Conservation (phyloP, 345 rosid species). For the Barbarea vulgaris region DNA sequence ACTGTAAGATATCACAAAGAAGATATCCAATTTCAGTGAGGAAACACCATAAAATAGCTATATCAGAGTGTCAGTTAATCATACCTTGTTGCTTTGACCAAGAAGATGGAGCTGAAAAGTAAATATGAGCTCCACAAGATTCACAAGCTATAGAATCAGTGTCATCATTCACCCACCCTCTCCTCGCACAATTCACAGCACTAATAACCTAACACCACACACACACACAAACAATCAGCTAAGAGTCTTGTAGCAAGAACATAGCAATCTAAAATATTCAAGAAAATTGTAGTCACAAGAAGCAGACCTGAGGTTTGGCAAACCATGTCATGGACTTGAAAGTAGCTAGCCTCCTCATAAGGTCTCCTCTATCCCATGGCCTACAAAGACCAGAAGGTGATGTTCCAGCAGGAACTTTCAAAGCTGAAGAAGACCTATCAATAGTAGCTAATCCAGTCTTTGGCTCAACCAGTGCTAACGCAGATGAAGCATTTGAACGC, state of each 20-base stretch:
- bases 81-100: constrained; percentile 89
- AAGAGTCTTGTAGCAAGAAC: neutral
- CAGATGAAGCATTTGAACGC: constrained; percentile 55
- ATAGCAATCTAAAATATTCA: neutral
- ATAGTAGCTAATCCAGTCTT: constrained; percentile 29
- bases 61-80: neutral
- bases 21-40: constrained; percentile 27
- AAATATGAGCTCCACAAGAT: constrained; percentile 85
- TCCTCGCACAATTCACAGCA: constrained; percentile 90
- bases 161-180: constrained; percentile 92
- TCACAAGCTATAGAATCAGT: constrained; percentile 82
- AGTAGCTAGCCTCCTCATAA: constrained; percentile 79
- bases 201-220: constrained; percentile 62
- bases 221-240: constrained; percentile 4
- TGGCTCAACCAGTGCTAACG: constrained; percentile 58
- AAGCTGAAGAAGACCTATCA: constrained; percentile 41
- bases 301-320: constrained; percentile 80
- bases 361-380: constrained; percentile 94
- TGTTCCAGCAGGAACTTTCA: constrained; percentile 33
- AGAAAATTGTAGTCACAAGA: neutral
- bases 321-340: constrained; percentile 99
- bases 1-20: constrained; percentile 48
- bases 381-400: constrained; percentile 63
- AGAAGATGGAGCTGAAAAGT: constrained; percentile 78
- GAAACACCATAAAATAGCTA: neutral